These are phyloP conservation scores for Pythium sukuiense DNA, from an alignment of 352 stramenopile species.

Conservation along the genomic window DNA sequence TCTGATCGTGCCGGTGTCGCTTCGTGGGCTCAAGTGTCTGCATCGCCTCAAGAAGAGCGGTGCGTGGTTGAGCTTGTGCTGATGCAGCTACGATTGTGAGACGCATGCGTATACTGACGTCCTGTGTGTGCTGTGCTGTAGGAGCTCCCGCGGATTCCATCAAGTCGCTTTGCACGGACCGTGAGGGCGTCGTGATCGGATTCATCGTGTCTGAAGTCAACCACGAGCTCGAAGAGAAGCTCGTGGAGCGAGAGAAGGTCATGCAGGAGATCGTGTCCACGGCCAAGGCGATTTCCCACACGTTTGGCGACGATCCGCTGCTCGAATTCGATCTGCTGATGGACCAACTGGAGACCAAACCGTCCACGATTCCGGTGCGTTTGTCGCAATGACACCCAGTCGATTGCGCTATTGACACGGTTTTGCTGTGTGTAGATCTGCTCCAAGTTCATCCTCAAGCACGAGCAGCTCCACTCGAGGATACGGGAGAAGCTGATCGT, in stretches of 20 bases:
- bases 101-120: background rate
- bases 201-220: slow-evolving; percentile 90
- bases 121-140: slow-evolving; percentile 25
- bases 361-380: slow-evolving; percentile 80
- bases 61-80: slow-evolving; percentile 29
- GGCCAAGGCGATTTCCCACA: slow-evolving; percentile 74
- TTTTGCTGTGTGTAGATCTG: slow-evolving; percentile 48
- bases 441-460: slow-evolving; percentile 83
- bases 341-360: slow-evolving; percentile 83
- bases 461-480: slow-evolving; percentile 65
- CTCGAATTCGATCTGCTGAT: slow-evolving; percentile 85
- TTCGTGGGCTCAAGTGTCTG: slow-evolving; percentile 75
- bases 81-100: background rate
- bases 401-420: slow-evolving; percentile 6
- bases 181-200: slow-evolving; percentile 81
- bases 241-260: slow-evolving; percentile 70
- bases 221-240: slow-evolving; percentile 78
- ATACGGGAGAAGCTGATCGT: slow-evolving; percentile 71
- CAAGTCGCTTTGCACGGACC: slow-evolving; percentile 83
- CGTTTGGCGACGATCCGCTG: slow-evolving; percentile 77
- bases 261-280: slow-evolving; percentile 79
- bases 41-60: slow-evolving; percentile 78
- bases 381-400: background rate
- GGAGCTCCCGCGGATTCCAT: slow-evolving; percentile 78
- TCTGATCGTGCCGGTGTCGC: slow-evolving; percentile 61